These are phyloP conservation scores for Ceratobasidium sp. DNA, from an alignment of 1,284 basidiomycete genomes.

Conservation along the genomic window DNA sequence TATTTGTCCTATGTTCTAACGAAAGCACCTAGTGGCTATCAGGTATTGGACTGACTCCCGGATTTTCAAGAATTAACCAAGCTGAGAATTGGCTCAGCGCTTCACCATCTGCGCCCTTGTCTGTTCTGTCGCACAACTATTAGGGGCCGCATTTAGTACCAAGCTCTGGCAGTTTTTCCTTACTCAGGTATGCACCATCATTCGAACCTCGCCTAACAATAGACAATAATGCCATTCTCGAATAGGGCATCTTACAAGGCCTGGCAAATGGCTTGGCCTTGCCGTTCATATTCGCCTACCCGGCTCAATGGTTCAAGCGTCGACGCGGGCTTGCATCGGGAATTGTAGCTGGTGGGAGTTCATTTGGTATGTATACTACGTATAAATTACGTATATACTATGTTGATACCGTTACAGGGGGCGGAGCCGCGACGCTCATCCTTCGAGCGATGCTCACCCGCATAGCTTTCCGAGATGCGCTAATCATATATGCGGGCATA, in stretches of 20 bases:
- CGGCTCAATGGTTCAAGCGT: constrained; percentile 52
- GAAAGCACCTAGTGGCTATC: constrained; percentile 40
- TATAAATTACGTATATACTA: constrained; percentile 24
- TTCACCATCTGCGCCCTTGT: constrained; percentile 49
- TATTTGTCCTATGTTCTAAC: not conserved
- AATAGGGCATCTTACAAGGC: constrained; percentile 50
- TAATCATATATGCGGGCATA: constrained; percentile 50
- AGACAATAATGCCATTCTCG: not conserved
- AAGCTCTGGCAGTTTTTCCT: constrained; percentile 53
- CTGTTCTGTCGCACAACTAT: constrained; percentile 45
- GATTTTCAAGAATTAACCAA: not conserved
- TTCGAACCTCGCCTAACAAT: not conserved
- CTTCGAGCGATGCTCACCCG: constrained; percentile 49
- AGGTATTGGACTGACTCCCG: not conserved
- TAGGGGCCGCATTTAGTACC: constrained; percentile 50
- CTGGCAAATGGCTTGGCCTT: constrained; percentile 49
- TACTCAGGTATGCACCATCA: not conserved
- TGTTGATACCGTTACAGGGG: constrained; percentile 48
- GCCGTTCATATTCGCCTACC: constrained; percentile 51
- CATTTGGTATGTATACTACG: constrained; percentile 46
- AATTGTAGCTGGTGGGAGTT: constrained; percentile 51
- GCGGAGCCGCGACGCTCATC: constrained; percentile 50
- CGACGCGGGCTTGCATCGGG: constrained; percentile 52
- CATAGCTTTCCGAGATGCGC: constrained; percentile 48
- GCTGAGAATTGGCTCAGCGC: constrained; percentile 14